phyloP scores from a whole-genome alignment of 495 filamentous ascomycete genomes.

The Recurvomyces mirabilis region DNA sequence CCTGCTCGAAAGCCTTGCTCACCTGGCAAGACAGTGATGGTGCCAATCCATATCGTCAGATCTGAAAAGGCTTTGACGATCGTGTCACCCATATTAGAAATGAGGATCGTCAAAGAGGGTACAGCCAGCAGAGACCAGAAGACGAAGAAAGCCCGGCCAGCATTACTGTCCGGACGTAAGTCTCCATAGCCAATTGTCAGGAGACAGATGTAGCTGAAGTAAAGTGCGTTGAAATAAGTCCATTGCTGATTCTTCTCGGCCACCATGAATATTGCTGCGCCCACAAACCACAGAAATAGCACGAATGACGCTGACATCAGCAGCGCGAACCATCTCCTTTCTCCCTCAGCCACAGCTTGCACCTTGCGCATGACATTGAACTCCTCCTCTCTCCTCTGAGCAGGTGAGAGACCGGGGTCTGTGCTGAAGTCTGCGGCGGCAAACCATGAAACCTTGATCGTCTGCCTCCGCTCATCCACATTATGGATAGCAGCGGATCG shows the following conservation, averaged over 20 bases:
- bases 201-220: conserved; percentile 68
- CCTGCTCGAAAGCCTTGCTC: conserved; percentile 37
- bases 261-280: conserved; percentile 59
- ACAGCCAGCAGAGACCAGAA: conserved; percentile 81
- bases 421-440: conserved; percentile 23
- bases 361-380: conserved; percentile 69
- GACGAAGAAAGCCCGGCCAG: conserved; percentile 73
- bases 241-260: conserved; percentile 49
- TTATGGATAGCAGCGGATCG: conserved; percentile 43
- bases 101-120: conserved; percentile 71
- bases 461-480: conserved; percentile 39
- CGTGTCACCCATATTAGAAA: conserved; percentile 72
- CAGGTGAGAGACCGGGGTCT: conserved; percentile 34
- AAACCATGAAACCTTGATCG: conserved; percentile 41
- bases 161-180: conserved; percentile 54
- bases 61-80: conserved; percentile 62
- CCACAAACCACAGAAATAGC: conserved; percentile 66
- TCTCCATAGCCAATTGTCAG: conserved; percentile 86
- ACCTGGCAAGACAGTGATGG: conserved; percentile 64
- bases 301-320: conserved; percentile 51
- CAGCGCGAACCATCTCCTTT: conserved; percentile 57
- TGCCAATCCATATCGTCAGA: conserved; percentile 55
- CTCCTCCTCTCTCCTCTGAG: conserved; percentile 56
- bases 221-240: conserved; percentile 72
- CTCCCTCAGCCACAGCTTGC: conserved; percentile 42